A percentile compares a stretch with the other conserved stretches of the same genome.
Conservation (phyloP, 306 rosid genomes). For the Psophocarpus tetragonolobus region DNA sequence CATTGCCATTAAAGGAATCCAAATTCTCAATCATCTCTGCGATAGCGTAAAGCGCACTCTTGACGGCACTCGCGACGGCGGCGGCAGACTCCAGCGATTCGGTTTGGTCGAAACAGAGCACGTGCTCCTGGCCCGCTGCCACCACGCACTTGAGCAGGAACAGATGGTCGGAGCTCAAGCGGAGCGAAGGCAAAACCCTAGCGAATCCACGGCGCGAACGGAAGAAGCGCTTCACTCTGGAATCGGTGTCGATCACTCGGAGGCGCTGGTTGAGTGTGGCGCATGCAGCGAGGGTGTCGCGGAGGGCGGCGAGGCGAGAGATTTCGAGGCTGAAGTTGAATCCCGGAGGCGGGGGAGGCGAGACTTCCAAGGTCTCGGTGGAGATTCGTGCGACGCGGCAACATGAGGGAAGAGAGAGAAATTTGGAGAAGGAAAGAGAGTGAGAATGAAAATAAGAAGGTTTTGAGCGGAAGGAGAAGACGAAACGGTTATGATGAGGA, state of each 20-base stretch:
- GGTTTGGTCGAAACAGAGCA: conserved; percentile 48
- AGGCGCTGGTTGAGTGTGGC: conserved; percentile 42
- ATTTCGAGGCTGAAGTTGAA: conserved; percentile 63
- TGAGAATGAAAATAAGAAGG: conserved; percentile 31
- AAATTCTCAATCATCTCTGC: conserved; percentile 77
- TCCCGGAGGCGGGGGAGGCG: conserved; percentile 60
- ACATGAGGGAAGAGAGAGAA: conserved; percentile 32
- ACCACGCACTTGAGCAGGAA: conserved; percentile 75
- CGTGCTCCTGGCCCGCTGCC: conserved; percentile 88
- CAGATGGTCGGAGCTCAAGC: conserved; percentile 39
- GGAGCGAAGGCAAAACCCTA: conserved; percentile 44
- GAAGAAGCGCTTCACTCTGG: conserved; percentile 70
- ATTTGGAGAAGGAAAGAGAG: conserved; percentile 44
- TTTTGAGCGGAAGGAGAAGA: conserved; percentile 47
- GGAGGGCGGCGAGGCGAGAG: conserved; percentile 59
- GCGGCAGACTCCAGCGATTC: conserved; percentile 35
- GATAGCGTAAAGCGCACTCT: conserved; percentile 69
- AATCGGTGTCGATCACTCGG: conserved; percentile 56
- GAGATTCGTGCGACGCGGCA: conserved; percentile 56
- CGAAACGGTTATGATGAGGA: conserved; percentile 43
- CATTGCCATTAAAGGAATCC: conserved; percentile 43
- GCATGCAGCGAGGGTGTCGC: conserved; percentile 47
- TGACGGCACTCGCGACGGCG: conserved; percentile 41
- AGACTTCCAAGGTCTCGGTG: conserved; percentile 62
- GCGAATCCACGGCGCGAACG: conserved; percentile 37